Evolutionary conservation across 2,329 filamentous ascomycete species (phyloP), one percentile per base, ranked within the genome.

Genomic region (Diaporthe citriasiana): DNA sequence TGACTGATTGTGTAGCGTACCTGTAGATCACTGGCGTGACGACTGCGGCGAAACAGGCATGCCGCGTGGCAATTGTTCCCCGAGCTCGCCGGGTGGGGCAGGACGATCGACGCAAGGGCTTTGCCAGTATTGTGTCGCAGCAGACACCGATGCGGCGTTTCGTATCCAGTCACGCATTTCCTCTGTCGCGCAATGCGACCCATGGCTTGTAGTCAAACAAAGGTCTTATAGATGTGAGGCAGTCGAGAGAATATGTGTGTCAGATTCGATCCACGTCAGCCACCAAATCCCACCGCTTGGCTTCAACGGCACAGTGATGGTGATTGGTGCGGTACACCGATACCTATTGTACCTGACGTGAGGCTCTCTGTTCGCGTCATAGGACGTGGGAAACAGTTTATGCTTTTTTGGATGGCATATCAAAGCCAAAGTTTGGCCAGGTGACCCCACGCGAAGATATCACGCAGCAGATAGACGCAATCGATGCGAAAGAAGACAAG

Each of bases 331-430:
- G 47, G 63, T 19, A 68, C 33, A 40, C 33, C 33, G 63, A 53
- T 51, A 51, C 47, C 4, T 12, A 27, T 25, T 30, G 63, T 68
- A 68, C 63, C 63, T 68, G 63, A 40, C 47, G 63, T 68, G 63
- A 68, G 63, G 63, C 63, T 68, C 63, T 68, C 63, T 68, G 15
- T 13, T 51, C 63, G 63, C 63, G 63, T 68, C 63, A 68, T 53
- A 19, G 13, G 45, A 40, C 9, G 45, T 22, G 40, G 30, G 47
- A 22, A 19, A 17, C 27, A 51, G 47, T 53, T 15, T 8, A 25
- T 53, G 63, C n/a, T 40, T 40, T n/a, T 68, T 40, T 66, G 30
- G 8, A 51, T 38, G 45, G 38, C 45, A 66, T 38, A 35, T 38
- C 12, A 38, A 35, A 25, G 30, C 22, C 30, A n/a, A 8, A 13